Base-by-base conservation (phyloP, 768 basidiomycete genomes). In the Boletus tylopilopsis region DNA sequence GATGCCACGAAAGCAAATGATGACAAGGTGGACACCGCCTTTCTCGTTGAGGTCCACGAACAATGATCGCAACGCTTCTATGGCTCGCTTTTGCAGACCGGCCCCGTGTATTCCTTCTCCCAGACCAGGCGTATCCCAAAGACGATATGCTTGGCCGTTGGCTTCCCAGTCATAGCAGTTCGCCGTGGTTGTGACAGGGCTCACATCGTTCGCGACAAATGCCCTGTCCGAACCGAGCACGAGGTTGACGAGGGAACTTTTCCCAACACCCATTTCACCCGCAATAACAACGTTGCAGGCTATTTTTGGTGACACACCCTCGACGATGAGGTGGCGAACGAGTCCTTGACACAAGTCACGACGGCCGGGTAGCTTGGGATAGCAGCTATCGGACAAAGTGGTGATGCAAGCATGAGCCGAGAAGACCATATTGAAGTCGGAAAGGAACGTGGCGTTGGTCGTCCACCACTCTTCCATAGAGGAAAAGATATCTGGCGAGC, bases 401-500 rank as follows among this genome's bases (percentile, higher is more conserved):
- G 59, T 61, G 48, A 61, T 25, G 52, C 59, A 61, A 30, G 59
- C 60, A 22, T 61, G 60, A 9, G 40, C 68, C 6, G 60, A 53
- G 23, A 72, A 73, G 10, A 24, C 4, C 60, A 76, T 76, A n/a
- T 51, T 53, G 45, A 62, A 57, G 5, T 50, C 38, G 22, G 44
- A 47, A 45, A 75, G 71, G 0, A 29, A 18, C 8, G 23, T 13
- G 22, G 60, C 38, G 39, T 75, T 75, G 49, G 51, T 49, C 23
- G 42, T 46, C 74, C 73, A 75, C 75, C 75, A 76, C 24, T 62
- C 57, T 0, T 68, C 66, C 63, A 71, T 71, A 19, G 66, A 64
- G 2, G 48, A 25, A 6, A 59, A 42, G 46, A 62, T 50, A 19
- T 58, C 47, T 11, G 56, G 37, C 2, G 16, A 15, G 23, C 48